Evolutionary conservation across 441 rosid genomes (phyloP).

Genomic region (Brassica balearica): DNA sequence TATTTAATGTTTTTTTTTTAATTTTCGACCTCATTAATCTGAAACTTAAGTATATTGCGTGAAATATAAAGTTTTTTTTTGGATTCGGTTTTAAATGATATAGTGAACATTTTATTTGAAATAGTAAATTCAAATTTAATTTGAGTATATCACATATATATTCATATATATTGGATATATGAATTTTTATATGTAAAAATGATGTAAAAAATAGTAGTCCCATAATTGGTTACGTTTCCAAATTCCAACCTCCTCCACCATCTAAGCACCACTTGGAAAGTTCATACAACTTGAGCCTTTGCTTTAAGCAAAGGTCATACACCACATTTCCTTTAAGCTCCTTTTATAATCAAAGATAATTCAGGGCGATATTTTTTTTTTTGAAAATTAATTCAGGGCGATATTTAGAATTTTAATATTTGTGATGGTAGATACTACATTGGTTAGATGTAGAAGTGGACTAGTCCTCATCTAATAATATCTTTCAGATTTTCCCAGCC

Average conservation of each 20-base stretch:
- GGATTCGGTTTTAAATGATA: no score
- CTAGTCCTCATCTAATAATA: conserved; percentile 31
- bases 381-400: no score
- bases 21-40: no score
- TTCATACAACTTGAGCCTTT: conserved; percentile 43
- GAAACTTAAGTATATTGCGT: no score
- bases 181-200: not conserved
- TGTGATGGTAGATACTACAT: conserved; percentile 31
- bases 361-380: conserved; percentile 7
- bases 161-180: not conserved
- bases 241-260: conserved; percentile 43
- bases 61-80: no score
- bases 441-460: conserved; percentile 18
- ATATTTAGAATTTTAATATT: conserved; percentile 26
- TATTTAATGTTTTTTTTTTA: no score
- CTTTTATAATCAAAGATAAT: conserved; percentile 38
- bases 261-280: conserved; percentile 47
- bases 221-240: conserved; percentile 45
- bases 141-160: not conserved
- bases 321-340: conserved; percentile 35
- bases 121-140: no score
- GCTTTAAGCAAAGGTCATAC: conserved; percentile 38
- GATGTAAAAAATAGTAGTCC: conserved; percentile 9
- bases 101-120: no score
- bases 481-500: conserved; percentile 14